Evolutionary conservation across 23 red algal species (phyloP).

Genomic region (Gracilaria gracilis): DNA sequence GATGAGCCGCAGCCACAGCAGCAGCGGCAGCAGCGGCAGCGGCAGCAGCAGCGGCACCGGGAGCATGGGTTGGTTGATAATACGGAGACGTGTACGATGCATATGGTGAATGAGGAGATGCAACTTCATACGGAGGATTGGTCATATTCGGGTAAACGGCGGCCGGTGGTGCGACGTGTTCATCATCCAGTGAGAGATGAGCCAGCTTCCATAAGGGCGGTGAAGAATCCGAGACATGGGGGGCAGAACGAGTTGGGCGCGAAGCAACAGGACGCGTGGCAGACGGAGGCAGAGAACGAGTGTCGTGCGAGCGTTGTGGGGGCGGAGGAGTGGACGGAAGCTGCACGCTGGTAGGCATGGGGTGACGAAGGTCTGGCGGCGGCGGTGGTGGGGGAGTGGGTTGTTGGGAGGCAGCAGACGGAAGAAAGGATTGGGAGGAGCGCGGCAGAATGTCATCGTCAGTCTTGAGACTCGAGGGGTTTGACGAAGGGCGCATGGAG

Average conservation of each 20-base stretch:
- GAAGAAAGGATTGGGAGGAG: conserved; percentile 25
- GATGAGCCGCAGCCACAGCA: conserved; percentile 6
- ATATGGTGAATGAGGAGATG: conserved; percentile 19
- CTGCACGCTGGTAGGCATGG: not conserved
- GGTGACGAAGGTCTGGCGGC: not conserved
- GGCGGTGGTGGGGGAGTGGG: conserved; percentile 6
- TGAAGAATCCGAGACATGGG: not conserved
- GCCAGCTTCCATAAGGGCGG: conserved; percentile 41
- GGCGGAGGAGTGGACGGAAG: conserved; percentile 2
- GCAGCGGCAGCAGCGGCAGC: conserved; percentile 42
- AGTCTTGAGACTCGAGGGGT: conserved; percentile 25
- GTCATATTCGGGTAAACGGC: conserved; percentile 16
- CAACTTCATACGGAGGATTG: conserved; percentile 4
- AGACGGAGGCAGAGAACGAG: not conserved
- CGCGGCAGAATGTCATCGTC: conserved; percentile 17
- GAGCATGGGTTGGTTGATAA: conserved; percentile 15
- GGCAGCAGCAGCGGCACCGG: conserved; percentile 48
- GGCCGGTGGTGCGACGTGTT: not conserved
- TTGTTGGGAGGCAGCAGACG: not conserved
- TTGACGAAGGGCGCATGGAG: conserved; percentile 70
- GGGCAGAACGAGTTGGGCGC: conserved; percentile 1
- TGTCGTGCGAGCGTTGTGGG: not conserved
- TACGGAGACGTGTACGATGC: conserved; percentile 42
- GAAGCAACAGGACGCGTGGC: conserved; percentile 7
- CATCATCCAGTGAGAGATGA: conserved; percentile 50